Evolutionary conservation across 805 yeast species (phyloP), one percentile per base, ranked within the genome.

Genomic region (Kodamaea kaohsiungensis): DNA sequence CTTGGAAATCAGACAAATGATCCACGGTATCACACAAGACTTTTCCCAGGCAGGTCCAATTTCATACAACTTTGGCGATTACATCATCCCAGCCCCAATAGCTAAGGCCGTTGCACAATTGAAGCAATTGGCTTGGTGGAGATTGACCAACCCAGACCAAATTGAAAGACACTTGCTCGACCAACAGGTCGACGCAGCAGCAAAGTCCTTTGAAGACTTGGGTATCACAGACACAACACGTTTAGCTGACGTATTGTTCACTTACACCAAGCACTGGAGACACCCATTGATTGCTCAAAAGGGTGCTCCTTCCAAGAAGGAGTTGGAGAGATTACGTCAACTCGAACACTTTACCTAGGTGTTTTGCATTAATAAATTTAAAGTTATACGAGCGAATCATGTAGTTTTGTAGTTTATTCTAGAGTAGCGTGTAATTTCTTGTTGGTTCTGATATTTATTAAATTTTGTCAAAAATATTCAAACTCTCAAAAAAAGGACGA

Each of bases 141-240:
- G 60, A 56, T 64, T 81, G 57, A 77, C 83, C 56, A 87, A 85
- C 64, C 82, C 89, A 25, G 96, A 90, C 70, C 86, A 85, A 68
- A 80, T 87, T 53, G 88, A 85, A 70, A 84, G 96, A 74, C 84
- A 85, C 70, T 78, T 81, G 63, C 78, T 87, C 55, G 78, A 87
- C 71, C 96, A 90, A 71, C 65, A 63, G 17, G 77, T 85, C 56
- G 88, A 85, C 64, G 78, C 81, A 30, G 65, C 68, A 13, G 91
- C 90, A 22, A 75, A 78, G 64, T 82, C 87, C 13, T 89, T 86
- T 69, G 74, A 72, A 35, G 95, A 89, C 65, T 79, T 89, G 62
- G 95, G 89, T 46, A 83, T 90, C 65, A 75, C 78, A 47, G 65
- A 65, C 53, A 43, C 49, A 15, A 57, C 58, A 48, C 56, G 76